These are phyloP conservation scores for Aureobasidium subglaciale DNA, from an alignment of 2,329 filamentous ascomycete species.

Conservation along the genomic window DNA sequence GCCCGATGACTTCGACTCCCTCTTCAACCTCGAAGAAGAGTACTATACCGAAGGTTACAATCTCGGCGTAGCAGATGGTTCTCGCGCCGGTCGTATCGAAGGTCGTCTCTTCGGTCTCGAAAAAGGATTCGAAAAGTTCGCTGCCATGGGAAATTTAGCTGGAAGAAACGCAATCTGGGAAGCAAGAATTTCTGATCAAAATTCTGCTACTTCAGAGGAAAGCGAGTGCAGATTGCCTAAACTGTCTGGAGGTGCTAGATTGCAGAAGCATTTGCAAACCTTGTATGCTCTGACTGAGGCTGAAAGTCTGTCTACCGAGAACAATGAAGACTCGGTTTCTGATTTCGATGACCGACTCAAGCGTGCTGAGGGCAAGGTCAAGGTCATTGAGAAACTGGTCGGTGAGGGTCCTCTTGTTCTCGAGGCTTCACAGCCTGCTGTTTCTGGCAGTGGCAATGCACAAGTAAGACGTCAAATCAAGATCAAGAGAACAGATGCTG, in stretches of 20 bases:
- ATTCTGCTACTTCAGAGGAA: background rate
- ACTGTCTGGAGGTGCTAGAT: slow-evolving; percentile 52
- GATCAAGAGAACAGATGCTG: slow-evolving; percentile 19
- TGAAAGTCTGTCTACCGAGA: slow-evolving; percentile 67
- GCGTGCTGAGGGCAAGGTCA: slow-evolving; percentile 73
- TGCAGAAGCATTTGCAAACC: slow-evolving; percentile 68
- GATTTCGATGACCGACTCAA: slow-evolving; percentile 88
- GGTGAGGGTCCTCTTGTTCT: slow-evolving; percentile 34
- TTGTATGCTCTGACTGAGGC: slow-evolving; percentile 74
- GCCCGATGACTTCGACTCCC: slow-evolving; percentile 41
- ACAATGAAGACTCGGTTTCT: slow-evolving; percentile 80
- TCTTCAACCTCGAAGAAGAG: slow-evolving; percentile 54
- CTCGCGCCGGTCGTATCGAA: slow-evolving; percentile 72
- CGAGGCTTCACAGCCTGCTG: background rate
- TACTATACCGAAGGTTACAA: slow-evolving; percentile 81
- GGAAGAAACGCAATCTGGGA: slow-evolving; percentile 80
- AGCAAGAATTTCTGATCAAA: slow-evolving; percentile 44
- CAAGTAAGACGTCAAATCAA: slow-evolving; percentile 16
- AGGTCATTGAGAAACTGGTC: slow-evolving; percentile 70
- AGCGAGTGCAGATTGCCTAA: slow-evolving; percentile 32
- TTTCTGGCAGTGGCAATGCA: background rate
- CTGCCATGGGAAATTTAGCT: slow-evolving; percentile 70
- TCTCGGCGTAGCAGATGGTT: slow-evolving; percentile 68
- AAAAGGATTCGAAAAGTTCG: slow-evolving; percentile 89
- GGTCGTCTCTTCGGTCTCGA: slow-evolving; percentile 85